Evolutionary conservation across 2,329 filamentous ascomycete genomes (phyloP), one percentile per base, ranked within the genome.

Genomic region (Ophiocordyceps robertsii): DNA sequence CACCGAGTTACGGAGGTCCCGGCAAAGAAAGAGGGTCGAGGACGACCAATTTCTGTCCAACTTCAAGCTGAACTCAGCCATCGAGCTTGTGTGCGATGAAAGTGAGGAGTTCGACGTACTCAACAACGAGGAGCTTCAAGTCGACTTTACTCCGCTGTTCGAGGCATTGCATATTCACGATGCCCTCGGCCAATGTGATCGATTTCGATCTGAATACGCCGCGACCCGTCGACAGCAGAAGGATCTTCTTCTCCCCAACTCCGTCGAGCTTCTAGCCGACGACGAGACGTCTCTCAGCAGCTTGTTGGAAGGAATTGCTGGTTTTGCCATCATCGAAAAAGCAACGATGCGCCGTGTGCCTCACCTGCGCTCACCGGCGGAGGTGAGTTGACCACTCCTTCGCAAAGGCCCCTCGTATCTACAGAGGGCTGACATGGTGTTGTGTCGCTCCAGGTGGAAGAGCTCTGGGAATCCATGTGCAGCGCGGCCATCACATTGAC

Each of bases 401-500:
- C 24, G 6, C 24, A 27, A 27, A 9, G 9, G 24, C 6, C 24
- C 24, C 24, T 7, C 3, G 9, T 27, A 3, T 27, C 24, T 6
- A 27, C 3, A 7, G 24, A 27, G 24, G 24, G 24, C 24, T 27
- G 24, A 27, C 6, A 9, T 9, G 9, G 24, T 27, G 24, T 6
- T 10, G 12, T 14, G 14, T 35, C 7, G 17, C 13, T n/a, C 21
- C 47, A 89, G 84, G 80, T 95, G n/a, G 92, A 98, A 56, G 92
- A 96, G 62, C 68, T 98, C 2, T 98, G 92, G 92, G 90, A 96
- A 54, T 95, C 89, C 0, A 92, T 96, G 85, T 96, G 90, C 56
- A 85, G 89, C 55, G 80, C 82, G 37, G 82, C 86, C 1, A 87
- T 96, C 50, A 75, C 73, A 9, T 69, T 96, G 39, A 93, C 94